These are phyloP conservation scores for Termitomyces heimii DNA, from an alignment of 768 basidiomycete species.

Conservation along the genomic window DNA sequence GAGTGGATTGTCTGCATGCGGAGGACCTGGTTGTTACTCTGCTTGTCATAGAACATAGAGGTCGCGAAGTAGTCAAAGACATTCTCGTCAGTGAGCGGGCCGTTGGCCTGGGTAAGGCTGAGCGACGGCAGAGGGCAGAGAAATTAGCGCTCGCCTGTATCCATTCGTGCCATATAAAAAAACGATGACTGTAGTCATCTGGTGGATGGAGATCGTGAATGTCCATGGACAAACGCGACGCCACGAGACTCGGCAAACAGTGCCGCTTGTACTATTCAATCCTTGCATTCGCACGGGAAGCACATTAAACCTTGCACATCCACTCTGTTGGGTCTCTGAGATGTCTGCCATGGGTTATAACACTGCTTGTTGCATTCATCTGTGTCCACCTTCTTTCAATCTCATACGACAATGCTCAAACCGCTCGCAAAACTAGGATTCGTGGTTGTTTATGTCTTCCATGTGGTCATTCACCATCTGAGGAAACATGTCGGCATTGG, in stretches of 20 bases:
- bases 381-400: slow-evolving; percentile 5
- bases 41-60: slow-evolving; percentile 93
- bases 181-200: slow-evolving; percentile 77
- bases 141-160: slow-evolving; percentile 49
- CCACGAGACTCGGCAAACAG: slow-evolving; percentile 5
- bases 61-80: slow-evolving; percentile 88
- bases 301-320: neutral
- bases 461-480: slow-evolving; percentile 20
- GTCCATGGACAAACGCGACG: slow-evolving; percentile 26
- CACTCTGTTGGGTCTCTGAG: slow-evolving; percentile 21
- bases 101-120: slow-evolving; percentile 50
- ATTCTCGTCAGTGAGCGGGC: slow-evolving; percentile 68
- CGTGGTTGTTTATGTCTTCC: neutral
- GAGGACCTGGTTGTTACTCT: slow-evolving; percentile 87
- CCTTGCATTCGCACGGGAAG: slow-evolving; percentile 25
- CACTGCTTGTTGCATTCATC: slow-evolving; percentile 5
- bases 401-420: neutral
- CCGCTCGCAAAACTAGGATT: neutral
- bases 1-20: slow-evolving; percentile 93
- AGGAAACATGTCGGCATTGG: slow-evolving; percentile 56
- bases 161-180: slow-evolving; percentile 92
- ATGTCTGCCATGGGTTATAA: slow-evolving; percentile 25
- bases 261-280: neutral
- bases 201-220: slow-evolving; percentile 67
- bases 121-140: neutral